Base-by-base conservation (phyloP, 2,329 filamentous ascomycete species). In the Scedosporium aurantiacum region DNA sequence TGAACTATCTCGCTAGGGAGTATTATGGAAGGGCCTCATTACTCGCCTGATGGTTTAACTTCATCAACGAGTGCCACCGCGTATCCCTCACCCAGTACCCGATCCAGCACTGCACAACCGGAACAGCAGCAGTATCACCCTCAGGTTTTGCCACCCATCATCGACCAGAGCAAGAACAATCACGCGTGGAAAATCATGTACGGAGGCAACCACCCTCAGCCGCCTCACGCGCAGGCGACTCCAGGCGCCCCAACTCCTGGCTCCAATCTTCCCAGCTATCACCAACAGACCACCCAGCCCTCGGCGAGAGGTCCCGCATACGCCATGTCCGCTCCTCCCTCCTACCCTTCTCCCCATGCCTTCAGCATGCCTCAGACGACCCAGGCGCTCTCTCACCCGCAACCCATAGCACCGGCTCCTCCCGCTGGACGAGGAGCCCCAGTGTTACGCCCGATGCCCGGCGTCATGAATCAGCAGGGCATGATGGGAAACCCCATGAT, bases 351-450 rank as follows among this genome's bases (percentile, higher is more conserved):
- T 50, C 79, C 79, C 63, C 79, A 79, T 70, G 77, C 73, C 8
- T 87, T 86, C 69, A 77, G 78, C 43, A 80, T 89, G 76, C 82
- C 86, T 56, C 85, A 88, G 72, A 76, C 85, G 25, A 85, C 86
- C 10, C 81, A 82, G 57, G 79, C 87, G 54, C 81, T 86, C 67
- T 84, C 85, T 60, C 88, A 90, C 71, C 87, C 87, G 55, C 88
- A 90, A 73, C 85, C 87, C 40, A 89, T 91, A 69, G 88, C 88
- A 52, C 88, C 88, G 16, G 88, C 88, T 50, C 87, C 88, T 57
- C 75, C 73, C 63, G 83, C 75, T 70, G 76, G 78, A 47, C 79
- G 82, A 43, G 77, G 76, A 21, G 83, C 84, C 63, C 83, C 83
- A 18, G 79, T 84, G 12, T 73, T 88, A 66, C 84, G 86, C 60